phyloP scores from a whole-genome alignment of 495 filamentous ascomycete genomes.

The Geopyxis carbonaria region DNA sequence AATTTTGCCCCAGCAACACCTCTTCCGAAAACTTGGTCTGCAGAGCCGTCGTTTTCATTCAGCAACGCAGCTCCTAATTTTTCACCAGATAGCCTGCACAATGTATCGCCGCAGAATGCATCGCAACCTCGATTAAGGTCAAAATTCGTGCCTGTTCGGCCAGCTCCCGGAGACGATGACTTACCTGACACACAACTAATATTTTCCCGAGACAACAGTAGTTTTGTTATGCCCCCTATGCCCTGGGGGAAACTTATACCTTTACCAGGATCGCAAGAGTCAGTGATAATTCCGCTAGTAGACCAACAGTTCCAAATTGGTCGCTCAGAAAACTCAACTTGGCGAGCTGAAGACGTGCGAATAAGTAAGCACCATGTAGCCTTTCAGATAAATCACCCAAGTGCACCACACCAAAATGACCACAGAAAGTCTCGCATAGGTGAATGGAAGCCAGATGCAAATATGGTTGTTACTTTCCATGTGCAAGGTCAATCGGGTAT shows the following conservation, averaged over 20 bases:
- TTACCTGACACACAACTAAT: conserved; percentile 6
- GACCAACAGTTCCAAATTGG: conserved; percentile 12
- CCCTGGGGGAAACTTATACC: conserved; percentile 20
- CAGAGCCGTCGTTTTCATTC: background rate
- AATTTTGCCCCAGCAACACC: conserved; percentile 4
- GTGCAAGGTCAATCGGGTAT: conserved; percentile 14
- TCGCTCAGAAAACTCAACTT: conserved; percentile 10
- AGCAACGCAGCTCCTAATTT: conserved; percentile 1
- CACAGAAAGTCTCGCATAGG: conserved; percentile 4
- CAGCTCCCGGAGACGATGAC: conserved; percentile 3
- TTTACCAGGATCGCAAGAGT: conserved; percentile 7
- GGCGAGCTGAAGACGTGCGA: conserved; percentile 10
- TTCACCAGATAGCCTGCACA: background rate
- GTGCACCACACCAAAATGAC: background rate
- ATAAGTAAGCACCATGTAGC: conserved; percentile 21
- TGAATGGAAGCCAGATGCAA: conserved; percentile 6
- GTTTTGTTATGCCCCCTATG: conserved; percentile 9
- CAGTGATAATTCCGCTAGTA: conserved; percentile 9
- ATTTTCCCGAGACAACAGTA: background rate
- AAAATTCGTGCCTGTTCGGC: conserved; percentile 4
- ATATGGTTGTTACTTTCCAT: conserved; percentile 18
- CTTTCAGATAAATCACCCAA: conserved; percentile 10
- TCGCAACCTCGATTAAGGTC: conserved; percentile 5
- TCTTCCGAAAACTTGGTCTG: background rate
- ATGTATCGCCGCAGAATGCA: background rate